phyloP scores from a whole-genome alignment of 2,329 filamentous ascomycete species.

The Colletotrichum sp. region DNA sequence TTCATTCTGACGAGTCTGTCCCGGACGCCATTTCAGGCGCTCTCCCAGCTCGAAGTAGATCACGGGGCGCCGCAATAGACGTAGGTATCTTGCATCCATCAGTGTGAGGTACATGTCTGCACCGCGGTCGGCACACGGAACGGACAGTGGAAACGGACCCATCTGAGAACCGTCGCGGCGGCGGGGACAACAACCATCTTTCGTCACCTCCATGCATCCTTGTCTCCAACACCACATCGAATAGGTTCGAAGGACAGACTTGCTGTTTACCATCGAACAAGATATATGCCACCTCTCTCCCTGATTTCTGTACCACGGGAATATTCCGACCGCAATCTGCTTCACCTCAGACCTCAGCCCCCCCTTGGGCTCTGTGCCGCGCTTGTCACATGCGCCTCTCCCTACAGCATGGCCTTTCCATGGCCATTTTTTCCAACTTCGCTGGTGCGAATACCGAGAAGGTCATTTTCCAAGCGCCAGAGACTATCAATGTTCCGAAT shows the following conservation, averaged over 20 bases:
- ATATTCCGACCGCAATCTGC: background rate
- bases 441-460: constrained; percentile 83
- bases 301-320: background rate
- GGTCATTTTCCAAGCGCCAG: constrained; percentile 81
- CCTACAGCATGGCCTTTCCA: background rate
- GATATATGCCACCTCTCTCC: background rate
- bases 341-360: background rate
- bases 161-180: constrained; percentile 6
- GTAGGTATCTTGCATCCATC: background rate
- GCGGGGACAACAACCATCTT: background rate
- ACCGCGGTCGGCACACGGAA: background rate
- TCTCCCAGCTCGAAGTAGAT: background rate
- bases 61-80: background rate
- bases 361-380: background rate
- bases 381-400: background rate
- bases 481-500: constrained; percentile 58
- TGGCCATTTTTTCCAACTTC: background rate
- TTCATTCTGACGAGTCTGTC: background rate
- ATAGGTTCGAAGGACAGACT: background rate
- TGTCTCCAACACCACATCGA: background rate
- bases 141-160: constrained; percentile 7
- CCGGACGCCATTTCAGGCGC: background rate
- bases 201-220: background rate
- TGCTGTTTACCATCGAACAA: background rate
- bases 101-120: background rate